phyloP scores from a whole-genome alignment of 1,284 basidiomycete species.

The Moesziomyces antarcticus region DNA sequence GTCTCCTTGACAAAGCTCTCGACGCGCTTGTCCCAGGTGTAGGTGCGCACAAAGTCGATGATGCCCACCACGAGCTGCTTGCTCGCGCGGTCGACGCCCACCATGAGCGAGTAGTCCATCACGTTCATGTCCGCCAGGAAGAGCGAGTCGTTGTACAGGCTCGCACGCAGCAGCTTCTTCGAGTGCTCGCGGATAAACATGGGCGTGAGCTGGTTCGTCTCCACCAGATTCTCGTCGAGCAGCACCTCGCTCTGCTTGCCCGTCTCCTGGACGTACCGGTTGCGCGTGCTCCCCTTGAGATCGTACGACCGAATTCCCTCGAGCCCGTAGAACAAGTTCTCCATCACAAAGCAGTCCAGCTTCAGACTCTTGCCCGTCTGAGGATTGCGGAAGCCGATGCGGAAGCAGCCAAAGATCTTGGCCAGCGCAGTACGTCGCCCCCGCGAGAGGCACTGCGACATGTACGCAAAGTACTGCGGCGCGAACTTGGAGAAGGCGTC shows the following conservation, averaged over 20 bases:
- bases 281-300: slow-evolving; percentile 65
- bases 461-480: slow-evolving; percentile 96
- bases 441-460: slow-evolving; percentile 72
- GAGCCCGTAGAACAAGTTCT: slow-evolving; percentile 94
- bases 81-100: slow-evolving; percentile 75
- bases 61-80: slow-evolving; percentile 83
- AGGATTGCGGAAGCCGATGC: slow-evolving; percentile 89
- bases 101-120: slow-evolving; percentile 98
- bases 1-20: slow-evolving; percentile 98
- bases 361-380: slow-evolving; percentile 81
- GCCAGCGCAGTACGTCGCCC: slow-evolving; percentile 92
- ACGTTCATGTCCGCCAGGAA: slow-evolving; percentile 91
- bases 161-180: slow-evolving; percentile 88
- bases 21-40: slow-evolving; percentile 97
- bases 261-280: slow-evolving; percentile 80
- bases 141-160: slow-evolving; percentile 85
- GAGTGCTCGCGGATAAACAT: slow-evolving; percentile 95
- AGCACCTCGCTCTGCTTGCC: slow-evolving; percentile 89
- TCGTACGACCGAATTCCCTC: slow-evolving; percentile 77
- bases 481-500: slow-evolving; percentile 97
- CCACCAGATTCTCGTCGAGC: slow-evolving; percentile 89
- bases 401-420: slow-evolving; percentile 97
- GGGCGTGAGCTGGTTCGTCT: slow-evolving; percentile 74
- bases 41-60: slow-evolving; percentile 92
- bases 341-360: slow-evolving; percentile 96